Base-by-base conservation (phyloP, 345 rosid species). In the Mallotus nudiflorus region DNA sequence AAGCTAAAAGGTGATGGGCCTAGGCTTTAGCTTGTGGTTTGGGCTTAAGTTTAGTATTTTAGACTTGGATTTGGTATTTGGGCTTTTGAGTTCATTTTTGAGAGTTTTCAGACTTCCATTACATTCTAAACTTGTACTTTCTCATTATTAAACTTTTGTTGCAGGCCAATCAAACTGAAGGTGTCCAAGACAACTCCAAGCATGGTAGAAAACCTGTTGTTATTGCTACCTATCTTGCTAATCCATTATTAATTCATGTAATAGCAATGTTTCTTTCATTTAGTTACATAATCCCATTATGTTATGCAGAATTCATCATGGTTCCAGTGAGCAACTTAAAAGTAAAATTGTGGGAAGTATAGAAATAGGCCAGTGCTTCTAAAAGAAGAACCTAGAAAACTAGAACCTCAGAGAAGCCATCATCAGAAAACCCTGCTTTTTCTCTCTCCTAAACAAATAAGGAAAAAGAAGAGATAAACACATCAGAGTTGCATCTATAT, bases 341-440 rank as follows among this genome's bases (percentile, higher is more conserved):
- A 54, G 15, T 24, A 48, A 16, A 69, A 48, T 22, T 29, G 35
- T 15, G 20, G 24, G 15, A 24, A 48, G 11, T 22, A 0, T 20
- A 24, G 45, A 44, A 24, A 3, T 14, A 19, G 54, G 48, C 46
- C 40, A 61, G 5, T 29, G 63, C 14, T 1, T 16, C 55, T 10
- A 72, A 66, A 64, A 51, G 45, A 59, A 24, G 46, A 82, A 94
- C 98, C 97, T 94, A 96, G 74, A 94, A 91, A 76, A 91, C 93
- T 13, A 97, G 98, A 82, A 94, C 93, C 57, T 92, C 97, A 0
- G 78, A 55, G 76, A 94, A 91, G 75, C 72, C 85, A 46, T 90
- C 86, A 20, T 84, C 93, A 70, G 80, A 61, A 58, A 77, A 50
- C 65, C 96, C 98, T 73, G 82, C 87, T 40, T 58, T 82, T 80